phyloP scores from a whole-genome alignment of 768 basidiomycete species.

The Hebeloma cylindrosporum region DNA sequence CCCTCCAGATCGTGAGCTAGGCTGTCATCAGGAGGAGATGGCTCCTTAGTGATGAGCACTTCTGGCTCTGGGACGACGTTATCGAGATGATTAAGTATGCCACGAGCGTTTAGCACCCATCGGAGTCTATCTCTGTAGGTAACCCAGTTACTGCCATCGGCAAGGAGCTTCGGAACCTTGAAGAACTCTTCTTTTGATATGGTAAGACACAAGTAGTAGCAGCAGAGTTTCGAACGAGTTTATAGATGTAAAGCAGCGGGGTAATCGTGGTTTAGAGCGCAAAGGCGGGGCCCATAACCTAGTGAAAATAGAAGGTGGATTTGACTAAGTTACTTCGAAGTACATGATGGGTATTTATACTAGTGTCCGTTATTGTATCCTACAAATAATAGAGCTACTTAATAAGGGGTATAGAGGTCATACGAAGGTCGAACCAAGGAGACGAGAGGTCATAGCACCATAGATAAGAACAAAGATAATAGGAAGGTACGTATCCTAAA shows the following conservation, averaged over 20 bases:
- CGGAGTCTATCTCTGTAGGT: conserved; percentile 18
- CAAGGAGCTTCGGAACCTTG: conserved; percentile 21
- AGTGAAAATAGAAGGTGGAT: conserved; percentile 5
- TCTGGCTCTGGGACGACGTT: conserved; percentile 1
- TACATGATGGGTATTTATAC: conserved; percentile 6
- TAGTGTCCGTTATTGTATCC: conserved; percentile 1
- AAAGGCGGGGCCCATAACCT: conserved; percentile 10
- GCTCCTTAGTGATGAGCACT: too few species aligned
- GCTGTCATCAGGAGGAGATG: too few species aligned
- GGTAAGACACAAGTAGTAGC: not conserved
- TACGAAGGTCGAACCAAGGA: too few species aligned
- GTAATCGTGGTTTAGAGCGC: conserved; percentile 2
- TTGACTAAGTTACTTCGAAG: not conserved
- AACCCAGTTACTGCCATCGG: conserved; percentile 22
- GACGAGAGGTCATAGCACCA: too few species aligned
- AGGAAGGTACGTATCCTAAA: too few species aligned
- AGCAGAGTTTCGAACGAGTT: conserved; percentile 1
- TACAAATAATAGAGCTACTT: too few species aligned
- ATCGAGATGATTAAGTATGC: conserved; percentile 24
- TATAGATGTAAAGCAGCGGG: not conserved
- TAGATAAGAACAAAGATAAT: too few species aligned
- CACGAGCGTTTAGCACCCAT: conserved; percentile 20
- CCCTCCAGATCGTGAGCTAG: too few species aligned
- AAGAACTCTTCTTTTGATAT: conserved; percentile 12
- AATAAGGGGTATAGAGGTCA: too few species aligned